A percentile compares a stretch with the other conserved stretches of the same genome.
Conservation (phyloP, 768 basidiomycete species). For the Mycena epipterygia region DNA sequence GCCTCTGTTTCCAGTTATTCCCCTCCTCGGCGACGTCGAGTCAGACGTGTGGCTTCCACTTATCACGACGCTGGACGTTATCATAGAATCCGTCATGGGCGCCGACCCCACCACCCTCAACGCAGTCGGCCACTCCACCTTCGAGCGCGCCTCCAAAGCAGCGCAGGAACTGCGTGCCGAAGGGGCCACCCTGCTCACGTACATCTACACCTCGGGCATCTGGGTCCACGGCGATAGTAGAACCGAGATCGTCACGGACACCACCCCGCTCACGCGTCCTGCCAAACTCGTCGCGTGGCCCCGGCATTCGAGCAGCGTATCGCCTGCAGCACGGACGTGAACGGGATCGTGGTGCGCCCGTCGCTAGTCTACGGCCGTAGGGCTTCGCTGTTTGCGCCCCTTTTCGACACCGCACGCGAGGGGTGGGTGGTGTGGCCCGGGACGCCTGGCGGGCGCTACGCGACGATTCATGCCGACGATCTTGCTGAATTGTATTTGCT, state of each 20-base stretch:
- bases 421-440: slow-evolving; percentile 42
- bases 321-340: slow-evolving; percentile 43
- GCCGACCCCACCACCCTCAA: slow-evolving; percentile 30
- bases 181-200: slow-evolving; percentile 54
- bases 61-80: slow-evolving; percentile 48
- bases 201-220: slow-evolving; percentile 60
- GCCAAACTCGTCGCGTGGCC: slow-evolving; percentile 48
- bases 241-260: slow-evolving; percentile 48
- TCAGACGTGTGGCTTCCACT: slow-evolving; percentile 43
- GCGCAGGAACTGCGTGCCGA: slow-evolving; percentile 42
- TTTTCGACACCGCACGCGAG: slow-evolving; percentile 49
- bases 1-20: slow-evolving; percentile 50
- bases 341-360: slow-evolving; percentile 62
- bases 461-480: slow-evolving; percentile 59
- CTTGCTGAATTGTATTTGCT: slow-evolving; percentile 58
- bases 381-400: slow-evolving; percentile 48
- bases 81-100: slow-evolving; percentile 50
- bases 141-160: slow-evolving; percentile 41
- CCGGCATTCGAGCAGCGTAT: slow-evolving; percentile 50
- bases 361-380: slow-evolving; percentile 58
- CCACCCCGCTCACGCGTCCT: slow-evolving; percentile 45
- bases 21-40: slow-evolving; percentile 46
- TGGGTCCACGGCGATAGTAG: slow-evolving; percentile 60
- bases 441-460: slow-evolving; percentile 34
- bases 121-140: slow-evolving; percentile 34